Evolutionary conservation across 305 asterid species (phyloP).

Genomic region (Fraxinus nigra): DNA sequence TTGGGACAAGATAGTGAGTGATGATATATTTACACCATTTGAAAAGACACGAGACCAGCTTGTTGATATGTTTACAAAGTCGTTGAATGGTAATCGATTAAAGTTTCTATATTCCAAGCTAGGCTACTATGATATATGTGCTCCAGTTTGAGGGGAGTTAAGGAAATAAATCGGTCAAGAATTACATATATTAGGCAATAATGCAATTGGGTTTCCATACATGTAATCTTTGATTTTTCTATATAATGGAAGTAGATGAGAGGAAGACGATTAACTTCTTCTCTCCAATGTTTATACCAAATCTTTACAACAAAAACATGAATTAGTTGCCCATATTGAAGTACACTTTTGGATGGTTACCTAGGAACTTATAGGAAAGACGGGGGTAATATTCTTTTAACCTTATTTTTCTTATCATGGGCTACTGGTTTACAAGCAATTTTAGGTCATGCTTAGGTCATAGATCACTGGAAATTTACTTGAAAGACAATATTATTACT

Average conservation of each 20-base stretch:
- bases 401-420: background rate
- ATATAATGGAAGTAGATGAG: background rate
- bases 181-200: background rate
- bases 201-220: background rate
- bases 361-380: conserved; percentile 1
- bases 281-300: too few relatives aligned
- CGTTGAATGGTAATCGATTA: background rate
- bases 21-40: background rate
- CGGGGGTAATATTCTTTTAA: background rate
- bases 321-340: conserved; percentile 1
- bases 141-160: background rate
- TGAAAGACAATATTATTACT: conserved; percentile 5
- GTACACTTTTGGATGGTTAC: background rate
- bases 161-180: background rate
- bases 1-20: background rate
- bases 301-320: background rate
- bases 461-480: background rate
- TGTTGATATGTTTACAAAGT: background rate
- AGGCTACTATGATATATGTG: background rate
- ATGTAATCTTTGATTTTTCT: background rate
- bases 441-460: background rate
- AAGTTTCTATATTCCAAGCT: background rate
- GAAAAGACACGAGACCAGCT: background rate
- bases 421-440: background rate
- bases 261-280: background rate